phyloP scores from a whole-genome alignment of 2,329 filamentous ascomycete genomes.

The Apiospora kogelbergensis region DNA sequence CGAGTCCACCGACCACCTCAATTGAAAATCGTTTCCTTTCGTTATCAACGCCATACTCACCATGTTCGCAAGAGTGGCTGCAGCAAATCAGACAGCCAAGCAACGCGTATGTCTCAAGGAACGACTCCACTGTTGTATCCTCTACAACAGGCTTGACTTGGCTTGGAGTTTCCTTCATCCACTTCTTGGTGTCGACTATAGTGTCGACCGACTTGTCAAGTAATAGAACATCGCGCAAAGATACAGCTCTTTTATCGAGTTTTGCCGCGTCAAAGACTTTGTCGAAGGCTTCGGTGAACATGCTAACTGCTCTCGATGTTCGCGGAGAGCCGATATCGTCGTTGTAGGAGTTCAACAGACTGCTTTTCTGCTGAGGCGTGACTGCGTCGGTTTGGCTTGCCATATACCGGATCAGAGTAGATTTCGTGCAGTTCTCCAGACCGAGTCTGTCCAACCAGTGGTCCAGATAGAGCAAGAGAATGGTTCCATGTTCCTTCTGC shows the following conservation, averaged over 20 bases:
- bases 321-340: constrained; percentile 42
- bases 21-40: constrained; percentile 55
- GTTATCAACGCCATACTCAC: constrained; percentile 55
- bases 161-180: constrained; percentile 45
- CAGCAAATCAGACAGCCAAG: constrained; percentile 60
- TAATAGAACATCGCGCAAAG: constrained; percentile 52
- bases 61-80: constrained; percentile 61
- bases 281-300: constrained; percentile 59
- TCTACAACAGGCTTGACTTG: constrained; percentile 35
- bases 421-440: constrained; percentile 52
- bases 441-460: constrained; percentile 50
- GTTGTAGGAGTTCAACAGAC: constrained; percentile 48
- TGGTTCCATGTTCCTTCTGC: constrained; percentile 51
- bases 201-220: constrained; percentile 55
- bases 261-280: constrained; percentile 47
- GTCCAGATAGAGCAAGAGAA: constrained; percentile 53
- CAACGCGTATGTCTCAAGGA: constrained; percentile 54
- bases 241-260: constrained; percentile 38
- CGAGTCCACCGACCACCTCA: constrained; percentile 39
- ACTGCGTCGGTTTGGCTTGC: constrained; percentile 46
- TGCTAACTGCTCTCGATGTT: constrained; percentile 42
- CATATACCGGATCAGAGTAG: constrained; percentile 54
- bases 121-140: constrained; percentile 42
- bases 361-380: constrained; percentile 55
- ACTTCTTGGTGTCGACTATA: constrained; percentile 53